Evolutionary conservation across 2,329 filamentous ascomycete species (phyloP), one percentile per base, ranked within the genome.

Genomic region (Neonectria coccinea): DNA sequence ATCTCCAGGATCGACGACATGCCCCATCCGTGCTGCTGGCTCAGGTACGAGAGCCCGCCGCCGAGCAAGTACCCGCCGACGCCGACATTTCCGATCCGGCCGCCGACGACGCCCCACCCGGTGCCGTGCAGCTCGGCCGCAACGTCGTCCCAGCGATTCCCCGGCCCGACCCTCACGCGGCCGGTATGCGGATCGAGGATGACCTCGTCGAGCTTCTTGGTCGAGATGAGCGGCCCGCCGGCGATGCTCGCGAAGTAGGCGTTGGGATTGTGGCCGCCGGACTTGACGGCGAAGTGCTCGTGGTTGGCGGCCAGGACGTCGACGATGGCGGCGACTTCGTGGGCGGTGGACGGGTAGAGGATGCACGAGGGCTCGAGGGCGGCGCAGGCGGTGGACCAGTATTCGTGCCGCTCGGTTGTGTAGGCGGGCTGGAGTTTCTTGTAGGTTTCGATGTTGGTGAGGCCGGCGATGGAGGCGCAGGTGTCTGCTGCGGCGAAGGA

Each of bases 251-350:
- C 81, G 42, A 82, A 83, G 65, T 83, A 83, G 18, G 83, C 79
- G 70, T 87, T 87, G 4, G 85, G 83, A 61, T 84, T 85, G 74
- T 89, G 86, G 1, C 87, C 87, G 29, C 86, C 87, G 8, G 84
- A 84, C 68, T 86, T 85, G 68, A 87, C 75, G 7, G 86, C 86
- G 67, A 89, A 89, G 3, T 73, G 75, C 59, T 83, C 84, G 41
- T 80, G 78, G 45, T 81, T 81, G 36, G 81, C 74, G 8, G 79
- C 80, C 12, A 89, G 79, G 31, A 84, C 78, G 27, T 79, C 80
- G 51, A 89, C 79, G n/a, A 86, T 80, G 10, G 80, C 78, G 0
- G 85, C 80, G 41, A 89, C 85, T 70, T 89, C 84, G 16, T 81
- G 75, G 1, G 81, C 78, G 36, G 79, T 85, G 12, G 77, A 77